Evolutionary conservation across 23 red algal genomes (phyloP).

Genomic region (Gracilariopsis chorda): DNA sequence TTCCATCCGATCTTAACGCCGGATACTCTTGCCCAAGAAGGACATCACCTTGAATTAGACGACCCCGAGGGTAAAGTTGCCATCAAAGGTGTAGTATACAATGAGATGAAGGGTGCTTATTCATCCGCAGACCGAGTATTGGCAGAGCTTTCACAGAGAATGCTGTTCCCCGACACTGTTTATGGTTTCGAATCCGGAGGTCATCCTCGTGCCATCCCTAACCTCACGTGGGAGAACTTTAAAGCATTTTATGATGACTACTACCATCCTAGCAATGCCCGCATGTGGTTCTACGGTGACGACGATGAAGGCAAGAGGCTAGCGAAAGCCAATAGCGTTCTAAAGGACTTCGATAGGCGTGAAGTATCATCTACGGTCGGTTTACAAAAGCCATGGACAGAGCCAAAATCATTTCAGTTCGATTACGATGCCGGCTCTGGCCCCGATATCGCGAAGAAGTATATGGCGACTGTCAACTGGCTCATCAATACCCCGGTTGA

Average conservation of each 20-base stretch:
- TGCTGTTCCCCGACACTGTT: slow-evolving; percentile 91
- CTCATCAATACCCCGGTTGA: slow-evolving; percentile 62
- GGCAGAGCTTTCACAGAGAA: slow-evolving; percentile 62
- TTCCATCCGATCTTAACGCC: slow-evolving; percentile 94
- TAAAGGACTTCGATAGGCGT: slow-evolving; percentile 61
- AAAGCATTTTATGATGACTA: slow-evolving; percentile 83
- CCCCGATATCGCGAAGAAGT: slow-evolving; percentile 67
- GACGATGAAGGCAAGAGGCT: slow-evolving; percentile 90
- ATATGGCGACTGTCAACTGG: slow-evolving; percentile 97
- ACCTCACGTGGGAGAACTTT: slow-evolving; percentile 94
- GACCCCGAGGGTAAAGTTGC: slow-evolving; percentile 24
- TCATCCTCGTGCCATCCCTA: slow-evolving; percentile 87
- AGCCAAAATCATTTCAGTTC: slow-evolving; percentile 68
- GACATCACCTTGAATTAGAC: slow-evolving; percentile 85
- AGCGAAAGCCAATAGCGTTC: slow-evolving; percentile 73
- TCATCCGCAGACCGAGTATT: slow-evolving; percentile 79
- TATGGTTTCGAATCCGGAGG: slow-evolving; percentile 98
- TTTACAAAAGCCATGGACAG: slow-evolving; percentile 69
- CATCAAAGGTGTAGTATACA: slow-evolving; percentile 96
- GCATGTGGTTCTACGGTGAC: slow-evolving; percentile 98
- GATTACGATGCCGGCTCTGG: slow-evolving; percentile 78
- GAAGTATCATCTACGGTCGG: slow-evolving; percentile 41
- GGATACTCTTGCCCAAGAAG: slow-evolving; percentile 93
- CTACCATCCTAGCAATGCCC: slow-evolving; percentile 95
- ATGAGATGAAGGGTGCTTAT: slow-evolving; percentile 98